Base-by-base conservation (phyloP, 495 filamentous ascomycete species). In the Aspergillus indologenus region DNA sequence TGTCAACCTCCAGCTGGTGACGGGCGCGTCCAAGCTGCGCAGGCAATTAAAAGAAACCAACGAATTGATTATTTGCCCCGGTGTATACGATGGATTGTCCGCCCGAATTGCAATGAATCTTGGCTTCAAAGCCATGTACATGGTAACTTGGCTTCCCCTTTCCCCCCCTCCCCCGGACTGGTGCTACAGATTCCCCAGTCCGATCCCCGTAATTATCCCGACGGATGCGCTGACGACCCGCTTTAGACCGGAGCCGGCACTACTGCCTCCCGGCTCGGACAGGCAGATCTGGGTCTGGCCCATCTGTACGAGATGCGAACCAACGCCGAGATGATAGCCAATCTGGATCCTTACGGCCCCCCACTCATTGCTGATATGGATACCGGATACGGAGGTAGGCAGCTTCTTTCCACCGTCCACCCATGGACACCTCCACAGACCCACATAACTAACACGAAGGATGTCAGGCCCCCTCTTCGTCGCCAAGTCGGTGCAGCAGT, bases 331-430 rank as follows among this genome's bases (percentile, higher is more conserved):
- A 88, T 88, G 82, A 84, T 90, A 54, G 83, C 85, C 46, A 79
- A 77, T 56, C 72, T 90, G 34, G 76, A 86, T 59, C 83, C 83
- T 0, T 68, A 69, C 29, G 75, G 79, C 0, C 77, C 79, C 1
- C 85, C 85, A 0, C 61, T 90, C 5, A 88, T 90, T 65, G 87
- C 87, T n/a, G 87, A 90, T 62, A 85, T 84, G 61, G 87, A 90
- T 68, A 84, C 81, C 14, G 84, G 85, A 20, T 87, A 82, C 54
- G 85, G 84, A 60, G 84, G 82, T 80, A 67, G 52, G 70, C 50
- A 21, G 12, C 12, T 54, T 23, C 19, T 11, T 1, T 34, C 19
- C 15, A 4, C 43, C 6, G 18, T 19, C 1, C 9, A 15, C 8
- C 11, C 18, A 20, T n/a, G n/a, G n/a, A n/a, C n/a, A n/a, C n/a